Evolutionary conservation across 371 early-diverging fungal genomes (phyloP), one percentile per base, ranked within the genome.

Genomic region (Mortierella sp.): DNA sequence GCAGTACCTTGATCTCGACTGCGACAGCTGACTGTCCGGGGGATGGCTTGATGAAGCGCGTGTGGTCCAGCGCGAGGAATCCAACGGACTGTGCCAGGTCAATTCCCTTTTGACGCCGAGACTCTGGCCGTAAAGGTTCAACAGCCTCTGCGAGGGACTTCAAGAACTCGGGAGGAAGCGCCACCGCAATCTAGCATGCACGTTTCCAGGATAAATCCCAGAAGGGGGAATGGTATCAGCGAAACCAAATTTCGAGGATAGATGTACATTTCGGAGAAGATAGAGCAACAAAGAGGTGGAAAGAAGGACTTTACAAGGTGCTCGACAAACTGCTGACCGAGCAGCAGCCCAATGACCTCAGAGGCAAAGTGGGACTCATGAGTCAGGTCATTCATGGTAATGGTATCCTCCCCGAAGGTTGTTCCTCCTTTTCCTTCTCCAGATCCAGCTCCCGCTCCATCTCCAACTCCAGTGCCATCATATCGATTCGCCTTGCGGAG

Each of bases 1-100:
- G 19, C 22, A 58, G 37, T 68, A 83, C 84, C 76, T 83, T 83
- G 64, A 83, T 78, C 61, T 83, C 84, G 7, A 79, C 65, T 13
- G 73, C 64, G 4, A 73, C 45, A 22, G 79, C 64, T 1, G 76
- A 61, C 16, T 79, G 66, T 14, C n/a, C 34, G 24, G 65, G n/a
- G 22, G 58, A 52, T 16, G 55, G 37, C 37, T 47, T 39, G 16
- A 83, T 69, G 64, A 83, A 83, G 4, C 64, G 65, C 6, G 84
- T 76, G 48, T 83, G 84, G 34, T 83, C 84, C 44, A 83, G 52
- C 6, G 65, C 70, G 48, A 83, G 44, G 50, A 83, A 76, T 4
- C 84, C 84, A 4, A 66, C 66, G 19, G 53, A 22, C 31, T 76
- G 84, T 2, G 76, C 52, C 10, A 16, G 34, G 43, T 83, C 84